phyloP scores from a whole-genome alignment of 176 grass and related monocot genomes.

The Triticum timopheevii region DNA sequence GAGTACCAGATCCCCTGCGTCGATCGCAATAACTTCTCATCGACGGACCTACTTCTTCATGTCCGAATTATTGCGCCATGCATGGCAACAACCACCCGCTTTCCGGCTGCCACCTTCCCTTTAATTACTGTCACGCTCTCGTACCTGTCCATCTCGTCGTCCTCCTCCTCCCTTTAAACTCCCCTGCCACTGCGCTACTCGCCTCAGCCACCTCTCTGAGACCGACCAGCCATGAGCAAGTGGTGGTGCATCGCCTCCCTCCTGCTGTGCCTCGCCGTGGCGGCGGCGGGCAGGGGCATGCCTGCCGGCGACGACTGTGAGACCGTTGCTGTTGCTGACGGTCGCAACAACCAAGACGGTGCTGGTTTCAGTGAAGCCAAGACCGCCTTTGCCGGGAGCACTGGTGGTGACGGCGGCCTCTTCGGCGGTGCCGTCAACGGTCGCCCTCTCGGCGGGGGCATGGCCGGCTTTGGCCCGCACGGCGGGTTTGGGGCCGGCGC shows the following conservation, averaged over 20 bases:
- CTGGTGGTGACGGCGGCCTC: conserved; percentile 16
- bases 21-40: background rate
- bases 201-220: background rate
- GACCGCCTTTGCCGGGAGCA: conserved; percentile 25
- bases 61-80: conserved; percentile 25
- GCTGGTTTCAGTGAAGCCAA: conserved; percentile 22
- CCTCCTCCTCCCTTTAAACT: conserved; percentile 33
- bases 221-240: conserved; percentile 4
- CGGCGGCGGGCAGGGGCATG: conserved; percentile 1
- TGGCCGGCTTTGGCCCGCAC: conserved; percentile 18
- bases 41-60: conserved; percentile 8
- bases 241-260: conserved; percentile 38
- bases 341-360: background rate
- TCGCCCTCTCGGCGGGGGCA: conserved; percentile 36
- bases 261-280: conserved; percentile 38
- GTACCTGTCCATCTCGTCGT: conserved; percentile 12
- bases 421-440: conserved; percentile 38
- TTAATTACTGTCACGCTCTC: conserved; percentile 1
- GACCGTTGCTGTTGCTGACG: background rate
- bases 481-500: conserved; percentile 33
- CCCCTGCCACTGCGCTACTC: background rate
- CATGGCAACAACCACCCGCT: conserved; percentile 10
- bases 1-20: too few relatives aligned
- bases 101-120: background rate
- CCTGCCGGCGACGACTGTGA: conserved; percentile 2